Evolutionary conservation across 2,329 filamentous ascomycete species (phyloP), one percentile per base, ranked within the genome.

Genomic region (Malbranchea cinnamomea): DNA sequence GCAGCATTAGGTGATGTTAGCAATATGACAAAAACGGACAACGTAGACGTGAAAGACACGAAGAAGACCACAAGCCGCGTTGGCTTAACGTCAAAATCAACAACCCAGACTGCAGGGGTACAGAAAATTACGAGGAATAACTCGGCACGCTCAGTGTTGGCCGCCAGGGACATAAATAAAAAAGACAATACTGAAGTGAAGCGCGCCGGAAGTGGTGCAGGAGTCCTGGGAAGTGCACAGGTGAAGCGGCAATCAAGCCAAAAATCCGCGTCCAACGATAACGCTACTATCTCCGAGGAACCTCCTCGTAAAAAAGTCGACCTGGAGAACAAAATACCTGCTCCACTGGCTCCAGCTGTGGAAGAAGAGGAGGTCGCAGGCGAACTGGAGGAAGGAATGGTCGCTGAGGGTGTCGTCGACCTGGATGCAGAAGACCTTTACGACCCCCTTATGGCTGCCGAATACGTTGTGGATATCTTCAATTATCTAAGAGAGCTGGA

Each of bases 391-490:
- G 28, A 26, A 6, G 23, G 34, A 26, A 11, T n/a, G n/a, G 7
- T 4, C 16, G n/a, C 2, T 12, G 12, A 40, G 10, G 19, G 35
- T 21, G 51, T 65, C 13, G 46, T 50, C 1, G 67, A 89, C 44
- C 66, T 94, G 17, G 89, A 95, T 49, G 66, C 64, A 28, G 89
- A 95, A 54, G 89, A 98, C 46, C 53, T 79, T 29, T 83, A 92
- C 42, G 89, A 98, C 49, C 91, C 91, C 15, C 67, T 94, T 45
- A 95, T 98, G 89, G 89, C 91, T 40, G 83, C 28, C 87, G 87
- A 95, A 50, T 98, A 98, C 47, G 78, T 79, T 27, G 82, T 93
- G 10, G 89, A 98, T 46, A 95, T 98, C 43, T 94, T 95, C 46
- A 66, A 71, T 14, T 93, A 95, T 59, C 82, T 95, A 78, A 73